A percentile compares a stretch with the other conserved stretches of the same genome.
Evolutionary conservation across 2,329 filamentous ascomycete species (phyloP).

Genomic region (Xylaria sp.): DNA sequence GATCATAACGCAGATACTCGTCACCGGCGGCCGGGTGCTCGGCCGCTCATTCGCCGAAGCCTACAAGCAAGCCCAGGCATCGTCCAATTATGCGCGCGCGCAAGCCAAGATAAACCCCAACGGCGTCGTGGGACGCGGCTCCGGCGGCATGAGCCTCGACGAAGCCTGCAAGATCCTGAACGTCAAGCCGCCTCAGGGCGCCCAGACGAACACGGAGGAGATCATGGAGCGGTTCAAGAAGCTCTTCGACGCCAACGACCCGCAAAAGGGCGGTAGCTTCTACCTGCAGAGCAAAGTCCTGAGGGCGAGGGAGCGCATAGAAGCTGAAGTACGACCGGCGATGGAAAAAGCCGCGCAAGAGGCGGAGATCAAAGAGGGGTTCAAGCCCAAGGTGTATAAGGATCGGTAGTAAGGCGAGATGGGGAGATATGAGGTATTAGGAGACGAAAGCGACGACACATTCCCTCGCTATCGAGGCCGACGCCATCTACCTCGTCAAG

Average conservation of each 20-base stretch:
- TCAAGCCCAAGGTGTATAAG: conserved; percentile 96
- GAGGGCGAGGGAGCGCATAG: conserved; percentile 89
- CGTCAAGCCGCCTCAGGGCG: conserved; percentile 85
- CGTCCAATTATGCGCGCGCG: conserved; percentile 82
- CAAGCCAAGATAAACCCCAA: conserved; percentile 69
- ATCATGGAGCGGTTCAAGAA: conserved; percentile 91
- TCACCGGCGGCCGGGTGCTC: conserved; percentile 91
- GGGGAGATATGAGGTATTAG: background rate
- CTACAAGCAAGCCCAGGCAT: conserved; percentile 92
- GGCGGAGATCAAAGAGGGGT: conserved; percentile 83
- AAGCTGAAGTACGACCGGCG: conserved; percentile 81
- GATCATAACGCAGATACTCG: conserved; percentile 90
- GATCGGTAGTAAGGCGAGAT: conserved; percentile 66
- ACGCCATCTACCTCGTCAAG: conserved; percentile 14
- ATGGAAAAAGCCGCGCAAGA: conserved; percentile 78
- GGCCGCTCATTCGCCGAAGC: conserved; percentile 93
- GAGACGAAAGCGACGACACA: conserved; percentile 1
- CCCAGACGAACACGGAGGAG: conserved; percentile 80
- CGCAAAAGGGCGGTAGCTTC: conserved; percentile 95
- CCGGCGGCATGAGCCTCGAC: conserved; percentile 86
- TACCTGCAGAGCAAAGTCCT: conserved; percentile 98
- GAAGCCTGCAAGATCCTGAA: conserved; percentile 98
- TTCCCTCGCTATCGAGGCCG: conserved; percentile 16
- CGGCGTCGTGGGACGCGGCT: conserved; percentile 53
- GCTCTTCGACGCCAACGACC: conserved; percentile 93